These are phyloP conservation scores for Kitagawia praeruptora DNA, from an alignment of 129 eudicot species.

Conservation along the genomic window DNA sequence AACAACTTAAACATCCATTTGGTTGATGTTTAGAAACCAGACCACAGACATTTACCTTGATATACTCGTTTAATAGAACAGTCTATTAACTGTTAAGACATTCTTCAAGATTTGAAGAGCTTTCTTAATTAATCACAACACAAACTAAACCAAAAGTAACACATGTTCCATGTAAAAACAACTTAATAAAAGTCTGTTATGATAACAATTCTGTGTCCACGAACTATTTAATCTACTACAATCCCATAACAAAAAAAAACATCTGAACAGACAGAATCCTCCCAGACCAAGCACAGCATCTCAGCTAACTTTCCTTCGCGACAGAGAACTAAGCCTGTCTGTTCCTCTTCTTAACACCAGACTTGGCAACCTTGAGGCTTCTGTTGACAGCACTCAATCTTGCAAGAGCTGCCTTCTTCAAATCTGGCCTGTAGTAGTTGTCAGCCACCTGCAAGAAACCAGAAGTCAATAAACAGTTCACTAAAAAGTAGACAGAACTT, in stretches of 20 bases:
- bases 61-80: too few relatives aligned
- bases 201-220: neutral
- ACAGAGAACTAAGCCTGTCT: constrained; percentile 53
- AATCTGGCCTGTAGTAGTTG: constrained; percentile 86
- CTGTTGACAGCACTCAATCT: constrained; percentile 81
- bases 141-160: neutral
- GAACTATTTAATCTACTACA: neutral
- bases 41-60: neutral
- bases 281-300: neutral
- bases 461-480: neutral
- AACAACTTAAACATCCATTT: too few relatives aligned
- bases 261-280: neutral
- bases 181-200: neutral
- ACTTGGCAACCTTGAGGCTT: constrained; percentile 87
- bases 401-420: constrained; percentile 98
- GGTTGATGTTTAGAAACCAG: neutral
- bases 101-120: neutral
- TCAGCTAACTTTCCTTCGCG: constrained; percentile 25
- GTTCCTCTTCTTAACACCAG: constrained; percentile 95
- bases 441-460: constrained; percentile 54
- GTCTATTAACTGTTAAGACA: neutral
- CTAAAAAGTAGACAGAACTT: neutral
- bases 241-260: neutral
- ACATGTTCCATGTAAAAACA: neutral
- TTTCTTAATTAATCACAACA: neutral